Evolutionary conservation across 202 grass and related monocot species (phyloP), one percentile per base, ranked within the genome.

Genomic region (Hordeum pubiflorum): DNA sequence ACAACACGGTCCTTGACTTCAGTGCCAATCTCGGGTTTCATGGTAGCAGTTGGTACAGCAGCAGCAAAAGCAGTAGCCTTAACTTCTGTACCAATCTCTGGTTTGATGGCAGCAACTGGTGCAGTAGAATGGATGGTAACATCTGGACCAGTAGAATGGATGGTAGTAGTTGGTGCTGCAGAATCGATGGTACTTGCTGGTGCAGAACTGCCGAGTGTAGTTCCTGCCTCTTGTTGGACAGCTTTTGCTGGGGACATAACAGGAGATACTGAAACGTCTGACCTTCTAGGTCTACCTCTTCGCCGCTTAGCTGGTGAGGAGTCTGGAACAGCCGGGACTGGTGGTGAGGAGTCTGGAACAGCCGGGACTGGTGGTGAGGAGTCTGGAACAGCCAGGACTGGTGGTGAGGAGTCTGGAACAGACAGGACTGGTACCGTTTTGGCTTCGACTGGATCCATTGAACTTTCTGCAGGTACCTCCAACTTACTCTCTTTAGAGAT

Each of bases 231-330:
- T 74, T 78, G 83, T 66, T 69, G 85, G 21, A 34, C 63, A 62
- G 63, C 69, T 63, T 77, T 72, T 74, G 64, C 64, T 44, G 81
- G 55, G 69, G 75, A 66, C 61, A 55, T 61, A 79, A 68, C 77
- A 71, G 78, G 60, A 69, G 74, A 78, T 68, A 77, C 29, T 33
- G 76, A 75, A 82, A 89, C 9, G 22, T 85, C 81, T 78, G 82
- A 79, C 72, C 92, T 91, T 88, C 81, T 99, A 76, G 97, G 97
- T 81, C 97, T 88, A 60, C 97, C 97, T 87, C 97, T 91, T 31
- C 97, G 90, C 33, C 87, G 74, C 86, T 99, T 99, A 44, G 86
- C 92, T 69, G 90, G 92, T 48, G 91, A 87, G n/a, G 91, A 91
- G n/a, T 86, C 74, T 63, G 79, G 81, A 82, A 84, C 79, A 21